Base-by-base conservation (phyloP, 495 filamentous ascomycete species). In the Bacidia rubella region DNA sequence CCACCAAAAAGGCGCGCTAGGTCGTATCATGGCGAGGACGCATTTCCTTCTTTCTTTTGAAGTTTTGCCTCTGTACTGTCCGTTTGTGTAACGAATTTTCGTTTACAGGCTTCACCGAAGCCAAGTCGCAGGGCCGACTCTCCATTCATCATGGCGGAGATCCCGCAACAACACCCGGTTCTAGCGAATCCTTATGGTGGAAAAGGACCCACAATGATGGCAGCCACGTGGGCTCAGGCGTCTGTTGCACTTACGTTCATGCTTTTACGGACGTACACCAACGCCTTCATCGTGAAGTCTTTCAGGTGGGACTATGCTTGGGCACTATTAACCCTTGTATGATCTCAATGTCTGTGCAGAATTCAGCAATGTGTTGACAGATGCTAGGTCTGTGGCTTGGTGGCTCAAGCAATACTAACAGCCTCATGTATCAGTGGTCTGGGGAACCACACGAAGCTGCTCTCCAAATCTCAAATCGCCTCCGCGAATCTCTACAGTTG, bases 291-390 rank as follows among this genome's bases (percentile, higher is more conserved):
- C 26, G 46, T 48, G 12, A 32, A 32, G 25, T 48, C 46, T 4
- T 48, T 48, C 46, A 24, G 25, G 19, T 48, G 46, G 46, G 46
- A 48, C 25, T 48, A 48, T 25, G 21, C 25, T 48, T 48, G 46
- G 46, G 46, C 26, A 4, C 21, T 48, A 11, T 22, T 48, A 26
- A 48, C 11, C 26, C 22, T 48, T 17, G 41, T 44, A 44, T 20
- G 41, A 9, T 7, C 20, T 7, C 9, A n/a, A 44, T 20, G n/a
- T 44, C 17, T 22, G 41, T 35, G 29, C 29, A 35, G 15, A 35
- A 5, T 17, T n/a, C 32, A 24, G 25, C 41, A 7, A 48, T 26
- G 21, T 32, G 15, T 11, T 48, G 15, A 25, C 46, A 23, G 4
- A 17, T 23, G 21, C 11, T 11, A 48, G 25, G 21, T 48, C 25